Evolutionary conservation across 192 early-diverging fungal genomes (phyloP).

Genomic region (Chytriomyces sp.): DNA sequence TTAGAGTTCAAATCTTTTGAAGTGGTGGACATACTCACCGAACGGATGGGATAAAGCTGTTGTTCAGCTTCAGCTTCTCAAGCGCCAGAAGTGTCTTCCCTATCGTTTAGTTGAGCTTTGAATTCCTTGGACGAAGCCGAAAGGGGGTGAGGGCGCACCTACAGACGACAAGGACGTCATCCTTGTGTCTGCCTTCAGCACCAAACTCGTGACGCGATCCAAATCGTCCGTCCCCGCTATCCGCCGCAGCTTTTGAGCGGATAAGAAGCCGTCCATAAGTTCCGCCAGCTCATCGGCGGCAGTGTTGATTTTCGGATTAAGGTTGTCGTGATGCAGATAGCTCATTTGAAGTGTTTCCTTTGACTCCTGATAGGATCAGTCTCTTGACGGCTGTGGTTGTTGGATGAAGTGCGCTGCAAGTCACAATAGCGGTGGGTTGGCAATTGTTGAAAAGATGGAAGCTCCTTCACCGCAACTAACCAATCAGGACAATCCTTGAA

Average conservation of each 20-base stretch:
- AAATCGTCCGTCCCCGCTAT: constrained; percentile 34
- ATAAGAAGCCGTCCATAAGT: constrained; percentile 38
- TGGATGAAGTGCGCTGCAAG: too few species aligned
- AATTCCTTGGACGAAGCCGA: too few species aligned
- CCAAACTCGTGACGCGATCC: constrained; percentile 32
- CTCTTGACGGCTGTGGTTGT: too few species aligned
- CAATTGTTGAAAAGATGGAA: too few species aligned
- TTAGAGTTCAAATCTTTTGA: neutral
- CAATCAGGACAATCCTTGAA: too few species aligned
- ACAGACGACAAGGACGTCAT: constrained; percentile 37
- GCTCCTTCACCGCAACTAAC: too few species aligned
- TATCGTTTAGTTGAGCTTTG: neutral
- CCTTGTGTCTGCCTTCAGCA: constrained; percentile 45
- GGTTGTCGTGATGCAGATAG: neutral
- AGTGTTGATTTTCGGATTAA: constrained; percentile 38
- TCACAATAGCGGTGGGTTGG: too few species aligned
- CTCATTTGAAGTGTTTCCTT: too few species aligned
- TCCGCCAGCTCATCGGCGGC: constrained; percentile 48
- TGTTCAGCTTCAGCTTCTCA: constrained; percentile 47
- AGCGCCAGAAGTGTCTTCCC: constrained; percentile 37
- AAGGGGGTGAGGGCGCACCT: constrained; percentile 24
- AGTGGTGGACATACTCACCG: constrained; percentile 27
- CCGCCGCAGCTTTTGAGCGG: constrained; percentile 40
- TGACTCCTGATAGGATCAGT: too few species aligned
- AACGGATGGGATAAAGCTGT: constrained; percentile 47